These are phyloP conservation scores for Neonectria sp. DNA, from an alignment of 2,329 filamentous ascomycete genomes.

Conservation along the genomic window DNA sequence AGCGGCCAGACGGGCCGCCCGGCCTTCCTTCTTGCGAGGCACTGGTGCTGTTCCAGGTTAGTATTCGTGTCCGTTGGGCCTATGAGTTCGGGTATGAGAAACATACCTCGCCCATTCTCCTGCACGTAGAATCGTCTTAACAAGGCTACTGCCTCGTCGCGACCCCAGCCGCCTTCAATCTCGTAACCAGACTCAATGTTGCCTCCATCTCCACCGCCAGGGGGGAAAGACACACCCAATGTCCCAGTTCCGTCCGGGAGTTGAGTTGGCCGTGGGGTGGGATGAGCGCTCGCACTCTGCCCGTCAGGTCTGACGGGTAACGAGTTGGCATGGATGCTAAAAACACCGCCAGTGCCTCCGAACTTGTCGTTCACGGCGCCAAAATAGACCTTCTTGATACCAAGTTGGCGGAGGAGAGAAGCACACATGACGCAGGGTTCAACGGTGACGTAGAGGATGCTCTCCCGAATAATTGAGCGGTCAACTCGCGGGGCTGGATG, in stretches of 20 bases:
- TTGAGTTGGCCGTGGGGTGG: constrained; percentile 54
- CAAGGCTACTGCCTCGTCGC: constrained; percentile 93
- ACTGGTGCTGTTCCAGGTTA: constrained; percentile 59
- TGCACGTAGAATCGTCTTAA: constrained; percentile 97
- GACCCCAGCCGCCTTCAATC: constrained; percentile 88
- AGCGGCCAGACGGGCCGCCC: constrained; percentile 67
- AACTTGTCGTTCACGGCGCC: constrained; percentile 98
- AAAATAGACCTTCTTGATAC: constrained; percentile 92
- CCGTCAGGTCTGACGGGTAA: constrained; percentile 56
- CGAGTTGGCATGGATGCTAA: constrained; percentile 83
- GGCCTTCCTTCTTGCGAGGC: constrained; percentile 69
- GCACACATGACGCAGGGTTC: constrained; percentile 99
- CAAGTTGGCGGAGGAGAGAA: constrained; percentile 88
- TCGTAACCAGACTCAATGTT: constrained; percentile 85
- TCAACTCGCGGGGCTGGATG: constrained; percentile 72
- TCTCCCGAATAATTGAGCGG: constrained; percentile 77
- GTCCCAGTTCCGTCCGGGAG: constrained; percentile 55
- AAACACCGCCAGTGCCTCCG: constrained; percentile 94
- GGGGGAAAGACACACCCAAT: constrained; percentile 55
- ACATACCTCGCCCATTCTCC: constrained; percentile 90
- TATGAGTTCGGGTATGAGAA: neutral
- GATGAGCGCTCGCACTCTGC: constrained; percentile 58
- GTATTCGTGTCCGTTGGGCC: neutral
- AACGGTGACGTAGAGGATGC: constrained; percentile 93
- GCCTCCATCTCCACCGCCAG: constrained; percentile 68